Evolutionary conservation across 1,284 basidiomycete genomes (phyloP).

Genomic region (Leccinum fallax): DNA sequence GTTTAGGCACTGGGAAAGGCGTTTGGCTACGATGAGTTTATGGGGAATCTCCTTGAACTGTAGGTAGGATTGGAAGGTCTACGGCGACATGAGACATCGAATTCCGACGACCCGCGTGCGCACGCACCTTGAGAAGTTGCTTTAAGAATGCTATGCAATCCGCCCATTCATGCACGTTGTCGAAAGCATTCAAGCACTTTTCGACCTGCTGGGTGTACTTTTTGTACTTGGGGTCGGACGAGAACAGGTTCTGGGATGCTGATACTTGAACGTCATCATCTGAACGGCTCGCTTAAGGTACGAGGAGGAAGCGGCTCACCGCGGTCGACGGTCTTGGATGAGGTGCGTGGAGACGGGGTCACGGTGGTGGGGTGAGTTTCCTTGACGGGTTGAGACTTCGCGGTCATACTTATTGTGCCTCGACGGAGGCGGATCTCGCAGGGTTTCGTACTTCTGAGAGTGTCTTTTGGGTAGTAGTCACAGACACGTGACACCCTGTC

Average conservation of each 20-base stretch:
- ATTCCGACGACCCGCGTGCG: neutral
- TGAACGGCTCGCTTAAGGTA: constrained; percentile 1
- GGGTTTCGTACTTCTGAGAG: neutral
- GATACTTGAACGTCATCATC: constrained; percentile 31
- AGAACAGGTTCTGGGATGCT: constrained; percentile 52
- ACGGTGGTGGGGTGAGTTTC: constrained; percentile 21
- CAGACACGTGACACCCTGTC: constrained; percentile 12
- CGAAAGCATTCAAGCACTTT: constrained; percentile 90
- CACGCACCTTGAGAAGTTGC: constrained; percentile 81
- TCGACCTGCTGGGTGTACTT: constrained; percentile 94
- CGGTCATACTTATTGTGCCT: constrained; percentile 21
- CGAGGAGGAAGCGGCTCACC: constrained; percentile 39
- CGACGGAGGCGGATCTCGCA: constrained; percentile 18
- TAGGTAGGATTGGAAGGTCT: constrained; percentile 92
- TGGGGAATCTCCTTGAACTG: constrained; percentile 95
- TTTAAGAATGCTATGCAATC: constrained; percentile 99
- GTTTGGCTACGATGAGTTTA: constrained; percentile 93
- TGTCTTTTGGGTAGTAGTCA: constrained; percentile 12
- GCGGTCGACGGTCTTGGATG: constrained; percentile 47
- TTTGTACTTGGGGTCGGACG: constrained; percentile 92
- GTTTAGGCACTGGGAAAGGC: constrained; percentile 95
- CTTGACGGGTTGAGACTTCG: constrained; percentile 18
- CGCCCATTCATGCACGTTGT: constrained; percentile 98
- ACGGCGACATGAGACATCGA: constrained; percentile 7
- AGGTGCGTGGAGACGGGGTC: constrained; percentile 38